These are phyloP conservation scores for Lyophyllum semitale DNA, from an alignment of 768 basidiomycete genomes.

Conservation along the genomic window DNA sequence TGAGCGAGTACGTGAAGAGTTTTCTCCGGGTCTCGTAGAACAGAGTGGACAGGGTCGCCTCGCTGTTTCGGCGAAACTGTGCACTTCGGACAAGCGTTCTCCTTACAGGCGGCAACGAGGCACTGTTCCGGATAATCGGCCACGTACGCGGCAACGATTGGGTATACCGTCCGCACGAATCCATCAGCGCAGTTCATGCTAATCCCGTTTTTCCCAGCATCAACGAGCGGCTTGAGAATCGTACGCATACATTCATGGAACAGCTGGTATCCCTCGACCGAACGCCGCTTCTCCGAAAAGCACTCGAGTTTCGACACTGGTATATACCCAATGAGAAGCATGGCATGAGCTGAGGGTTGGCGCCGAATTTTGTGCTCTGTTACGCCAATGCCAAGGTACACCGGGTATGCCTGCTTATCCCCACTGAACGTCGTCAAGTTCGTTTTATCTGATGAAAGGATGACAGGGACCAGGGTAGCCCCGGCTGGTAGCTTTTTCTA, in stretches of 20 bases:
- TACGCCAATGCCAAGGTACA: constrained; percentile 46
- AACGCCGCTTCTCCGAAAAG: background rate
- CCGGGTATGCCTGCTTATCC: constrained; percentile 40
- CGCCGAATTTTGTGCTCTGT: constrained; percentile 32
- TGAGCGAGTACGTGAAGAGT: constrained; percentile 6
- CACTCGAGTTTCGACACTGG: constrained; percentile 33
- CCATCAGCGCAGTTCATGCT: constrained; percentile 34
- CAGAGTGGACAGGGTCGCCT: constrained; percentile 12
- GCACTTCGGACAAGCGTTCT: constrained; percentile 29
- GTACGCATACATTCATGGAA: constrained; percentile 15
- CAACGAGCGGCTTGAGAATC: constrained; percentile 28
- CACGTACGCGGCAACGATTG: constrained; percentile 37
- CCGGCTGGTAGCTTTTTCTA: constrained; percentile 17
- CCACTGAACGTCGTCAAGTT: constrained; percentile 33
- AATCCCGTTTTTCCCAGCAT: constrained; percentile 29
- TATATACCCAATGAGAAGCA: constrained; percentile 39
- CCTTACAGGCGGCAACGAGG: constrained; percentile 24
- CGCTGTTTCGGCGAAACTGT: constrained; percentile 19
- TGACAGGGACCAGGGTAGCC: constrained; percentile 35
- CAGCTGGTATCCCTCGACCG: constrained; percentile 8
- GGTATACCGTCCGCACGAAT: constrained; percentile 21
- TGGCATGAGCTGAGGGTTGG: constrained; percentile 31
- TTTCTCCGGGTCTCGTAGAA: constrained; percentile 6
- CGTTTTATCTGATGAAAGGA: constrained; percentile 42
- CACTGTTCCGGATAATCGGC: constrained; percentile 40